Base-by-base conservation (phyloP, 495 filamentous ascomycete genomes). In the Ramalina peruviana region DNA sequence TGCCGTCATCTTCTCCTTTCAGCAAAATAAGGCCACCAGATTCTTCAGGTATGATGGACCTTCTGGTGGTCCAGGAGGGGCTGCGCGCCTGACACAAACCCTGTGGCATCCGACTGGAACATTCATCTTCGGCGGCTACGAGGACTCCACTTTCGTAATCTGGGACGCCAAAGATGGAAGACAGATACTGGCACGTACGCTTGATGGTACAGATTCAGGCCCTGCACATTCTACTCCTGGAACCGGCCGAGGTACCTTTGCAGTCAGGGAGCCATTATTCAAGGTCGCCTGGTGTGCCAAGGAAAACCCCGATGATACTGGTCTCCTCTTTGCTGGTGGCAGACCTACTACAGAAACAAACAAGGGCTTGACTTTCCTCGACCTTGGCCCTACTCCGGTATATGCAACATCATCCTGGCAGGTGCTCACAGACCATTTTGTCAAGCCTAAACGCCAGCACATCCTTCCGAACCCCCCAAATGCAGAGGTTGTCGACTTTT, bases 151-250 rank as follows among this genome's bases (percentile, higher is more conserved):
- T 52, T 60, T 98, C 30, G 92, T 90, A 0, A 79, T 97, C 45
- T 98, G 93, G 93, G 93, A 97, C 68, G 68, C 83, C 3, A 93
- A 88, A 55, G 93, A 96, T 59, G 92, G 88, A 9, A 80, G 87
- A 40, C 71, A 92, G 26, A 69, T 98, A 13, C 77, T 87, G 70
- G 88, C 88, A 11, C 70, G 93, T 54, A 93, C 85, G 4, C 64
- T 95, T 20, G 75, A 83, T 53, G 76, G 82, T 40, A 74, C 73
- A 3, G 76, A 85, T 58, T 73, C 94, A 49, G 69, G 74, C 36
- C 76, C 79, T 12, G 72, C 73, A 20, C 57, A 62, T 26, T 66
- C 71, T 33, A 68, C 71, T 6, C 66, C 65, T 10, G 60, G 64
- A 10, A 61, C 66, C 17, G 58, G 62, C 16, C 54, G 66, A 21